Evolutionary conservation across 345 rosid species (phyloP).

Genomic region (Aquilaria malaccensis): DNA sequence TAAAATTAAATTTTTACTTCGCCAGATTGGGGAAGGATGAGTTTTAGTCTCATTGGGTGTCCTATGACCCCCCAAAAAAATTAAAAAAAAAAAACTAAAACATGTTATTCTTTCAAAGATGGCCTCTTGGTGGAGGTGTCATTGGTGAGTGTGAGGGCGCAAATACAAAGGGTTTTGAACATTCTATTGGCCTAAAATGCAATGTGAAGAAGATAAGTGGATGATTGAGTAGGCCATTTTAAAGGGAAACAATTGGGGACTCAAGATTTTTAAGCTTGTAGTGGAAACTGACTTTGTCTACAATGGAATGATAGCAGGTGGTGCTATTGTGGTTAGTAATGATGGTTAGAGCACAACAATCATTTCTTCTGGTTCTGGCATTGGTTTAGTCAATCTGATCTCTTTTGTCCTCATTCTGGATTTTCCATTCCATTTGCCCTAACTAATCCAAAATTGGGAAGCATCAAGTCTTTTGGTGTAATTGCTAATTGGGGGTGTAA

Average conservation of each 20-base stretch:
- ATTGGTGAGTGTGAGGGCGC: slow-evolving; percentile 25
- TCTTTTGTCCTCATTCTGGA: neutral
- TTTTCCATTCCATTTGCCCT: slow-evolving; percentile 4
- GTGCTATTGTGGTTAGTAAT: slow-evolving; percentile 3
- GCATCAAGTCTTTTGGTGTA: no score
- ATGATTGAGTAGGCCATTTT: slow-evolving; percentile 18
- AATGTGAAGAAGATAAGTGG: slow-evolving; percentile 21
- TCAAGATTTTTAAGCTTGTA: neutral
- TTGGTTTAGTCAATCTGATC: slow-evolving; percentile 2
- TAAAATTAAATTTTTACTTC: no score
- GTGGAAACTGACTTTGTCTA: slow-evolving; percentile 8
- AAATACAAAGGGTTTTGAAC: neutral
- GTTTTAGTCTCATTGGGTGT: no score
- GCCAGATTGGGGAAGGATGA: no score
- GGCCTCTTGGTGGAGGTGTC: no score
- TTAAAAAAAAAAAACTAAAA: no score
- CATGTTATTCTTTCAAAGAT: no score
- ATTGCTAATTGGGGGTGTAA: no score
- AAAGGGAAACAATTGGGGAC: slow-evolving; percentile 15
- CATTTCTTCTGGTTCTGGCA: neutral
- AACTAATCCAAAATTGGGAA: neutral
- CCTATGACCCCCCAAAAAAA: no score
- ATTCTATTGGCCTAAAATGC: neutral
- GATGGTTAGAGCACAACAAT: slow-evolving; percentile 2
- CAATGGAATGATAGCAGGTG: slow-evolving; percentile 10